Percentiles rank a stretch among this genome's conserved stretches.
These are phyloP conservation scores for Candida michaelii DNA, from an alignment of 805 yeast species.

Conservation along the genomic window DNA sequence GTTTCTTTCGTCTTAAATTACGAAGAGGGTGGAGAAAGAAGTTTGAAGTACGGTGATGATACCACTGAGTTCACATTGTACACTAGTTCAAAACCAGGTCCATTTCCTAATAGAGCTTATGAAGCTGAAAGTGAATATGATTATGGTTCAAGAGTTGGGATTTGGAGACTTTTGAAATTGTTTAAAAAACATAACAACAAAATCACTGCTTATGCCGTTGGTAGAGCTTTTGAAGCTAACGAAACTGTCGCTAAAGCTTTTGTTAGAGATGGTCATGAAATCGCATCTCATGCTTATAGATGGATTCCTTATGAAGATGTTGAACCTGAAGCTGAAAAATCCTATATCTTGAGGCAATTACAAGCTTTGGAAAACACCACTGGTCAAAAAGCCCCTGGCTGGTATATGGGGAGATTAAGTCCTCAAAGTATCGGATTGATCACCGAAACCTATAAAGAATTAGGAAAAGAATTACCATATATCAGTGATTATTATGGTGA, in stretches of 20 bases:
- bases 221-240: conserved; percentile 16
- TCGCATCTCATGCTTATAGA: conserved; percentile 19
- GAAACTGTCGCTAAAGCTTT: conserved; percentile 15
- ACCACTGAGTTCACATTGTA: conserved; percentile 15
- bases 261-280: conserved; percentile 19
- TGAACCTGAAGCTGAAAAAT: conserved; percentile 17
- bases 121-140: conserved; percentile 16
- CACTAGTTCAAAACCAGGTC: conserved; percentile 13
- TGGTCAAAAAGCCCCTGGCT: conserved; percentile 14
- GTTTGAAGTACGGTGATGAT: conserved; percentile 15
- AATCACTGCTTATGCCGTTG: conserved; percentile 18
- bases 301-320: conserved; percentile 18
- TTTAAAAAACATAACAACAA: conserved; percentile 12
- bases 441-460: conserved; percentile 15
- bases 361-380: conserved; percentile 13
- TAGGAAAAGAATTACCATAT: conserved; percentile 15
- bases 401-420: conserved; percentile 20
- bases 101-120: conserved; percentile 9
- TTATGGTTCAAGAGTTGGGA: conserved; percentile 17
- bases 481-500: conserved; percentile 18
- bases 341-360: conserved; percentile 16
- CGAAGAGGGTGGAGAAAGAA: conserved; percentile 27
- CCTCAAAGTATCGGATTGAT: conserved; percentile 16
- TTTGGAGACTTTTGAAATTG: conserved; percentile 15
- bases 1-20: conserved; percentile 23